Conservation (phyloP, 106 monocot genomes). For the Acorus gramineus region DNA sequence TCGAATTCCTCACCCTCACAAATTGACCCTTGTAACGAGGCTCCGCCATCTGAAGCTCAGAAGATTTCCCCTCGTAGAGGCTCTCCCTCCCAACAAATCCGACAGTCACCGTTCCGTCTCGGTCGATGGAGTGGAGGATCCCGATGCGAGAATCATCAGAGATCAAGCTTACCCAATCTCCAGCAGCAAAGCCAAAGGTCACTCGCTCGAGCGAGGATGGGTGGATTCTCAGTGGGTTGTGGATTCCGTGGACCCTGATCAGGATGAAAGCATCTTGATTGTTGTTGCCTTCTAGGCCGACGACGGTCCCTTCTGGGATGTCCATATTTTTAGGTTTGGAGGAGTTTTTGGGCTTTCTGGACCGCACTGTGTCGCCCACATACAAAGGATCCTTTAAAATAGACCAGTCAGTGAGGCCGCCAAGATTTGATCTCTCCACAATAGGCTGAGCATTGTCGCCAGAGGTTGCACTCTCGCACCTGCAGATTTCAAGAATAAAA, state of each 20-base stretch:
- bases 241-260: slow-evolving; percentile 63
- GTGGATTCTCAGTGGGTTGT: slow-evolving; percentile 59
- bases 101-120: slow-evolving; percentile 47
- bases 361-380: slow-evolving; percentile 81
- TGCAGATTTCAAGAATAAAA: slow-evolving; percentile 8
- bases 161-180: slow-evolving; percentile 71
- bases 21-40: slow-evolving; percentile 68
- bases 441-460: slow-evolving; percentile 10
- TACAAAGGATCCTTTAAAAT: slow-evolving; percentile 57
- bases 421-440: slow-evolving; percentile 8
- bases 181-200: slow-evolving; percentile 53
- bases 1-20: slow-evolving; percentile 38
- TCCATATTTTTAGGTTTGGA: slow-evolving; percentile 53
- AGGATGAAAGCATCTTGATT: slow-evolving; percentile 33
- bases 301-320: slow-evolving; percentile 76
- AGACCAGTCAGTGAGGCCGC: slow-evolving; percentile 49
- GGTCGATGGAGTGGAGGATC: slow-evolving; percentile 65
- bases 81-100: slow-evolving; percentile 59
- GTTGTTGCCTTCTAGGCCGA: slow-evolving; percentile 43
- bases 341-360: slow-evolving; percentile 54
- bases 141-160: slow-evolving; percentile 42
- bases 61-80: slow-evolving; percentile 51
- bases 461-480: slow-evolving; percentile 28
- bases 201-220: slow-evolving; percentile 61
- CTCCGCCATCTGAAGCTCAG: slow-evolving; percentile 71